Evolutionary conservation across 805 yeast genomes (phyloP), one percentile per base, ranked within the genome.

Genomic region (Schizosaccharomyces octosporus): DNA sequence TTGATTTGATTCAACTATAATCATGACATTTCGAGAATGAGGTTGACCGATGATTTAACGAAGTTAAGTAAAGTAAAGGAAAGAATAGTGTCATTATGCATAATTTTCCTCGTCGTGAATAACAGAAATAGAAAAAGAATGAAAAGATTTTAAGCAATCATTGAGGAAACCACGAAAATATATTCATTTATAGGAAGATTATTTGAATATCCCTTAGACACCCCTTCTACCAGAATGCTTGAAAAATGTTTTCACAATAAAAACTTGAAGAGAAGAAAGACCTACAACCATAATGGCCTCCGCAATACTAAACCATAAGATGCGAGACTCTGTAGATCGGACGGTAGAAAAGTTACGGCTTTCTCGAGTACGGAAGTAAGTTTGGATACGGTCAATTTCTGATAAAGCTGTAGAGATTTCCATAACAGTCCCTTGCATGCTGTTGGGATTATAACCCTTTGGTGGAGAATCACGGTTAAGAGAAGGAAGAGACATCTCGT

Each of bases 271-370:
- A 59, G 77, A 76, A 62, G 90, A 87, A 78, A 87, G 80, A 64
- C 83, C 84, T 60, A 84, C 86, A 79, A 84, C 84, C 66, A 84
- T 75, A 54, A 80, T 70, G 65, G 86, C 84, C 69, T 84, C 88
- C 63, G 81, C 72, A 61, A 85, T 73, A 58, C 89, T 81, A 68
- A 85, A 79, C 79, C 83, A 86, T 69, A 84, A 83, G 63, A 87
- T 78, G 69, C 95, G 81, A 21, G 82, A 74, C 68, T 83, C 86
- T 41, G 95, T 87, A 60, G 87, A 80, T 71, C 77, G 77, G 64
- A 87, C 95, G 55, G 95, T 87, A 60, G 84, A 80, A 79, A 87
- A 93, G 74, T 90, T 90, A 74, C 97, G 80, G 74, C 81, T 81
- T 72, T 86, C 90, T 75, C 98, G 83, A 13, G 94, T 82, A 73